Conservation (phyloP, 1,284 basidiomycete genomes). For the Naganishia sp. region DNA sequence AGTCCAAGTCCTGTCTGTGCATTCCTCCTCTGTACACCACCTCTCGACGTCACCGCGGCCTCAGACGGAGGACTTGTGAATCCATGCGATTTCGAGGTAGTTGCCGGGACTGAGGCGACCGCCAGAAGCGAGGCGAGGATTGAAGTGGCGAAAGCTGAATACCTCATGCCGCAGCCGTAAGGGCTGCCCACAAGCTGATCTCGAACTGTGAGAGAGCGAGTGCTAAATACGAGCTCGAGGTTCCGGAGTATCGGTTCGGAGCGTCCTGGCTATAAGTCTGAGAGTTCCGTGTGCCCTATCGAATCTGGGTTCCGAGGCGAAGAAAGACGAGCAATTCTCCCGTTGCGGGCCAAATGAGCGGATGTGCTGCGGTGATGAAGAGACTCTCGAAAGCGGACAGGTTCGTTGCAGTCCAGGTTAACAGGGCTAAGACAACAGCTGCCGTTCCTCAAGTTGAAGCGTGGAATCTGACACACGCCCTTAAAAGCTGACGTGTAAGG, state of each 20-base stretch:
- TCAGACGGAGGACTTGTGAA: not conserved
- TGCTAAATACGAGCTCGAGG: too few species aligned
- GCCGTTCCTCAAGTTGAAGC: slow-evolving; percentile 2
- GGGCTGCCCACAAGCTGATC: too few species aligned
- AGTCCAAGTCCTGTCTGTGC: slow-evolving; percentile 11
- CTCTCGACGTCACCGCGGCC: not conserved
- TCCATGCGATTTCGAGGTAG: not conserved
- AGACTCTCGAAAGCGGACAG: too few species aligned
- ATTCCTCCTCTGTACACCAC: slow-evolving; percentile 11
- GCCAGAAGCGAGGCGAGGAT: slow-evolving; percentile 7
- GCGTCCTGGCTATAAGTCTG: too few species aligned
- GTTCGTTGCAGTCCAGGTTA: not conserved
- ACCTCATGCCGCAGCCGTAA: slow-evolving; percentile 9
- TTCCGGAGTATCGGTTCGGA: too few species aligned
- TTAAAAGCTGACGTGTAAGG: slow-evolving; percentile 11
- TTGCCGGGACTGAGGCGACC: not conserved
- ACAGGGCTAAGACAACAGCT: too few species aligned
- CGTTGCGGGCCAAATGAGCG: too few species aligned
- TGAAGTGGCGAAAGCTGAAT: not conserved
- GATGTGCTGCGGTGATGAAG: too few species aligned
- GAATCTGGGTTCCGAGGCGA: too few species aligned
- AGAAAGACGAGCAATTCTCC: too few species aligned
- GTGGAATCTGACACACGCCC: slow-evolving; percentile 2
- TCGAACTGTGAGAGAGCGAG: too few species aligned
- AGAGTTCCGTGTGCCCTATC: too few species aligned